Evolutionary conservation across 306 rosid species (phyloP).

Genomic region (Bauhinia variegata): DNA sequence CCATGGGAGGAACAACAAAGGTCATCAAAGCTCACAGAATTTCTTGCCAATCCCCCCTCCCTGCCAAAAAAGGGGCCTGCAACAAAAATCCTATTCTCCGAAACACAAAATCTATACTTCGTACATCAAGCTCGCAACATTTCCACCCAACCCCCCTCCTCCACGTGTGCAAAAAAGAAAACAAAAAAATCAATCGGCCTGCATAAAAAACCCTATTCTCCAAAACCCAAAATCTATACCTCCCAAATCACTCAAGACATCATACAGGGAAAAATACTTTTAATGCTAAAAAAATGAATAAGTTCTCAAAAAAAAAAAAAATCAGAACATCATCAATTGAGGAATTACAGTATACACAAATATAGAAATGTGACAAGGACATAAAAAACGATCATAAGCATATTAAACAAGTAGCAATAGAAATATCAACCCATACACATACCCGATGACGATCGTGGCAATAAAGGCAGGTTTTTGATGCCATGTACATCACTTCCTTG

Average conservation of each 20-base stretch:
- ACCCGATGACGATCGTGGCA: constrained; percentile 5
- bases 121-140: too few species aligned
- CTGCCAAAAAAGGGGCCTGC: background rate
- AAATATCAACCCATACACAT: background rate
- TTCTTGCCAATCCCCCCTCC: background rate
- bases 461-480: background rate
- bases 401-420: background rate
- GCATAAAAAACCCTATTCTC: too few species aligned
- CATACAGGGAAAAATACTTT: background rate
- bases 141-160: too few species aligned
- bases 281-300: background rate
- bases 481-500: background rate
- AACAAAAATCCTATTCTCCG: too few species aligned
- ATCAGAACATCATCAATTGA: background rate
- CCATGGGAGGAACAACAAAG: too few species aligned
- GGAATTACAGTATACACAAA: background rate
- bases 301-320: background rate
- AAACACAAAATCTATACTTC: too few species aligned
- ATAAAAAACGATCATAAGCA: background rate
- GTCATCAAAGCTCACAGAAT: background rate
- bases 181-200: too few species aligned
- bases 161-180: too few species aligned
- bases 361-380: background rate
- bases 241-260: background rate
- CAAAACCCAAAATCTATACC: background rate